Percentiles rank a stretch among this genome's conserved stretches.
These are phyloP conservation scores for Stephanodiscus triporus DNA, from an alignment of 108 stramenopile species.

Conservation along the genomic window DNA sequence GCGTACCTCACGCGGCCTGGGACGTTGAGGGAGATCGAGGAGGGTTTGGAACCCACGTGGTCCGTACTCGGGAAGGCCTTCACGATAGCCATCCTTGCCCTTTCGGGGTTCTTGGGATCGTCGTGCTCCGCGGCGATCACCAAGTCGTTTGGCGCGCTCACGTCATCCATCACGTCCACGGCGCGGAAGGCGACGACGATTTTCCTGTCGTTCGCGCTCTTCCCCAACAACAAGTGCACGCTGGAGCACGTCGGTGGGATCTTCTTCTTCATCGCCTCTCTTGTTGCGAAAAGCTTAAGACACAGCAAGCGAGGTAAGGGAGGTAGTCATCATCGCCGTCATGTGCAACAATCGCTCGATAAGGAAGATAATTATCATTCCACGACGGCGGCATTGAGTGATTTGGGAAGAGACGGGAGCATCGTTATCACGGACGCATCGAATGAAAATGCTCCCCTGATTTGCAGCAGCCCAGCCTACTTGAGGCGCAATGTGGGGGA, in stretches of 20 bases:
- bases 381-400: too few relatives aligned
- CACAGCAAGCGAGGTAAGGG: conserved; percentile 40
- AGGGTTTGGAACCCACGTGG: conserved; percentile 73
- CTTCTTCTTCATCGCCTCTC: conserved; percentile 71
- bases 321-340: conserved; percentile 9
- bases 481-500: too few relatives aligned
- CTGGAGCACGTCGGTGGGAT: conserved; percentile 81
- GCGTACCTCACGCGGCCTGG: conserved; percentile 70
- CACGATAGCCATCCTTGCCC: conserved; percentile 70
- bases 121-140: conserved; percentile 89
- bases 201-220: conserved; percentile 86
- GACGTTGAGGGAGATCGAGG: conserved; percentile 76
- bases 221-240: conserved; percentile 81
- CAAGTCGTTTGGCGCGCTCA: conserved; percentile 89
- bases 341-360: background rate
- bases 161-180: conserved; percentile 89
- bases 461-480: too few relatives aligned
- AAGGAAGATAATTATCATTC: conserved; percentile 4
- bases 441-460: too few relatives aligned
- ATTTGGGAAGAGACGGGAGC: too few relatives aligned
- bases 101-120: conserved; percentile 85
- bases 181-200: conserved; percentile 90
- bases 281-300: conserved; percentile 73
- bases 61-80: conserved; percentile 57
- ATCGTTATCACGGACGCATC: too few relatives aligned